Conservation (phyloP, 1,139 yeast species). For the Zygoascus meyerae region DNA sequence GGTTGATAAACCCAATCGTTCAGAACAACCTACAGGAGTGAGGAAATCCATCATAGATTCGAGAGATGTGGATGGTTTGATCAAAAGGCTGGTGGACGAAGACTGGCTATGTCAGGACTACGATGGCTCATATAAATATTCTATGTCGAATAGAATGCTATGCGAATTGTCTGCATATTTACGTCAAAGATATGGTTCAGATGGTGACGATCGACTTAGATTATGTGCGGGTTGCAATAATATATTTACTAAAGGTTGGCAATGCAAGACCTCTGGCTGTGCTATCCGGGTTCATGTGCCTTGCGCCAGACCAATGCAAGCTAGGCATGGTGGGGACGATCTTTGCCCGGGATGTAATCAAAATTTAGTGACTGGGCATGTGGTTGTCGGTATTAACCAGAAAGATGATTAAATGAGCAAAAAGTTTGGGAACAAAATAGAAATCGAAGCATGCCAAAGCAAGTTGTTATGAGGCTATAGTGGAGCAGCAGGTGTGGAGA, state of each 20-base stretch:
- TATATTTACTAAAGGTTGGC: constrained; percentile 50
- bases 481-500: too few relatives aligned
- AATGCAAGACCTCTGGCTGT: constrained; percentile 37
- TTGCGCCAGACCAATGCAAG: neutral
- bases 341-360: constrained; percentile 18
- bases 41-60: constrained; percentile 2
- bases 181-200: constrained; percentile 40
- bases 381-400: constrained; percentile 5
- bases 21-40: neutral
- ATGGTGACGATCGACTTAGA: constrained; percentile 40
- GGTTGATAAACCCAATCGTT: constrained; percentile 1
- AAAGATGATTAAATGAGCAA: too few relatives aligned
- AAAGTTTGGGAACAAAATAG: too few relatives aligned
- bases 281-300: constrained; percentile 41
- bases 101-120: constrained; percentile 11
- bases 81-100: constrained; percentile 37
- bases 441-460: too few relatives aligned
- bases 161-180: constrained; percentile 24
- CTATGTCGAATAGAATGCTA: constrained; percentile 22
- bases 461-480: too few relatives aligned
- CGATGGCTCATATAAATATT: constrained; percentile 10
- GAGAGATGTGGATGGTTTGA: constrained; percentile 37
- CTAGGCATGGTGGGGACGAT: constrained; percentile 5
- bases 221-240: constrained; percentile 52
- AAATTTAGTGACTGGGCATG: neutral